Evolutionary conservation across 331 rosid species (phyloP), one percentile per base, ranked within the genome.

Genomic region (Pyracantha coccinea): DNA sequence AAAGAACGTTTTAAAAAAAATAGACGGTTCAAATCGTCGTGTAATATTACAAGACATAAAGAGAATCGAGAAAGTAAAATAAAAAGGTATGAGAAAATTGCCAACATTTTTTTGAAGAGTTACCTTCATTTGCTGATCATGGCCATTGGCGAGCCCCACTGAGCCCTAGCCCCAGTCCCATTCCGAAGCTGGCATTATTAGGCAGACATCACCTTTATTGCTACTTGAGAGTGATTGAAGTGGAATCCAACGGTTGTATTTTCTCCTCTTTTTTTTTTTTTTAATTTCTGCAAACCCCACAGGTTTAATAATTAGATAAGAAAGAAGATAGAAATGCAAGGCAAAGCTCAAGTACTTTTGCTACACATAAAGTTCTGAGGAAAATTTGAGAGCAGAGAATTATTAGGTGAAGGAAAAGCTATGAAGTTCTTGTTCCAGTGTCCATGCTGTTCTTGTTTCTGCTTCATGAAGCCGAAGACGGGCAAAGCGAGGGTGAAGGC

Each of bases 341-440:
- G 62, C 41, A 55, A 76, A 81, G 54, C 44, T 16, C 33, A 55
- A 15, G 64, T 11, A 59, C 72, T 74, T 79, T 68, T 21, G 20
- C 62, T n/a, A 8, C 1, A 67, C 59, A 66, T 5, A 20, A 25
- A 50, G 20, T 58, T 68, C 8, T 57, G 23, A 32, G 75, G 52
- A 41, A 16, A 59, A 21, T 45, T 29, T 59, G 20, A 28, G 76
- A 55, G 64, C 23, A 53, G 77, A 75, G 25, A 52, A 52, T 52
- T 52, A 52, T 33, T 54, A 38, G 77, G 69, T 24, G 35, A 75
- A 76, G 27, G 66, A 27, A 23, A 45, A 21, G 15, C 72, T 44
- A 93, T 93, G 98, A 93, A 93, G 90, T 93, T 93, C 87, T 86
- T 93, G 83, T 93, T 93, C 67, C 98, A 91, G 80, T 93, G 93